These are phyloP conservation scores for Tricholomella constricta DNA, from an alignment of 768 basidiomycete genomes.

Conservation along the genomic window DNA sequence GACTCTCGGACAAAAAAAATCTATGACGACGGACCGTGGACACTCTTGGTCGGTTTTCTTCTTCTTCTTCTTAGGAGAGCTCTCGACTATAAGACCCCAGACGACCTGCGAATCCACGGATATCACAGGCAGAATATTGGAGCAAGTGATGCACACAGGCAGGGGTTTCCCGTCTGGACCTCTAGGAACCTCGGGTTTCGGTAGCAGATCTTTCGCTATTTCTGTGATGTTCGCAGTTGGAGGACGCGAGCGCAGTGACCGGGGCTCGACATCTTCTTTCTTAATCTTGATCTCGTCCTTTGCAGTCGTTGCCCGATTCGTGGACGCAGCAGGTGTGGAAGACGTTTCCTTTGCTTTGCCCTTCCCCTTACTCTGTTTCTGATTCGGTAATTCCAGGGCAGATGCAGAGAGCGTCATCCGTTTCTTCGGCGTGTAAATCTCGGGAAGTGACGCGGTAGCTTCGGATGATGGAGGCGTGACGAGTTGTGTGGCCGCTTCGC, in stretches of 20 bases:
- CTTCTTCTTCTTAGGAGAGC: conserved; percentile 57
- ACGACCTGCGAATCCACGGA: conserved; percentile 74
- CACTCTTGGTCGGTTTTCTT: conserved; percentile 71
- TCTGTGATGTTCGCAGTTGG: conserved; percentile 38
- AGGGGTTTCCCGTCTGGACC: conserved; percentile 68
- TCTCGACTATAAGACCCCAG: conserved; percentile 65
- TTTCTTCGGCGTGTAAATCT: conserved; percentile 30
- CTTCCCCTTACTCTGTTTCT: conserved; percentile 41
- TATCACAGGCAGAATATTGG: conserved; percentile 73
- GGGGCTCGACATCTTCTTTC: conserved; percentile 53
- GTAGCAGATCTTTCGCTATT: conserved; percentile 34
- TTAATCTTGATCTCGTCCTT: conserved; percentile 28
- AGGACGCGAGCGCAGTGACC: conserved; percentile 53
- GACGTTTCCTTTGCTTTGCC: conserved; percentile 35
- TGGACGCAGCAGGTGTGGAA: conserved; percentile 30
- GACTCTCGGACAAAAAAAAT: conserved; percentile 9
- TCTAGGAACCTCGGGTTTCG: conserved; percentile 45
- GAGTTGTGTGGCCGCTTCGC: conserved; percentile 31
- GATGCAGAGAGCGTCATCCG: conserved; percentile 37
- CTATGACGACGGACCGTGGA: conserved; percentile 57
- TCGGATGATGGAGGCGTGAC: conserved; percentile 51
- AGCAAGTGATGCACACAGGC: conserved; percentile 73
- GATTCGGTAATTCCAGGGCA: conserved; percentile 22
- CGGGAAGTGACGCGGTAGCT: conserved; percentile 39
- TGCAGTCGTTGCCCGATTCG: conserved; percentile 18